Base-by-base conservation (phyloP, 108 stramenopile genomes). In the Skeletonema costatum region DNA sequence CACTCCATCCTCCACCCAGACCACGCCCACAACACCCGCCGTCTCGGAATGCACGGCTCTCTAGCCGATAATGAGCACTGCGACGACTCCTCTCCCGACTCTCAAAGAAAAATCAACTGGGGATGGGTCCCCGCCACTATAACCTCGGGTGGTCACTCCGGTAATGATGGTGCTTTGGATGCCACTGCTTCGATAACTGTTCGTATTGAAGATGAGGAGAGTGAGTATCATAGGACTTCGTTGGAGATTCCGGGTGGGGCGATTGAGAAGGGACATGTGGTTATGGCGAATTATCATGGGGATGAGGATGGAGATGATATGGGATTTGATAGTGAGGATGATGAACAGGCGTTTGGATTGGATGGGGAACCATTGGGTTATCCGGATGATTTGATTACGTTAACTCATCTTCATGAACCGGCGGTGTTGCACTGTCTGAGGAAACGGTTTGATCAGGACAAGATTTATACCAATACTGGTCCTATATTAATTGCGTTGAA, bases 401-500 rank as follows among this genome's bases (percentile, higher is more conserved):
- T 94, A 11, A 83, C 87, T 30, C 91, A 94, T 66, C 73, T 94
- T 61, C 93, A 94, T 67, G 93, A 94, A 65, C 93, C 93, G 13
- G 89, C 93, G 1, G 91, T 94, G 32, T 88, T 97, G 21, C 92
- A 97, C 76, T 96, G 91, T 66, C 70, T 98, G 30, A 84, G 90
- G 56, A 72, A 82, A 25, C 82, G 96, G 44, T 97, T 92, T 78
- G 72, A 83, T 48, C 60, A 82, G 29, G 89, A 97, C 64, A 64
- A 81, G 2, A 97, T 98, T 51, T 98, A 98, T 81, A 97, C 97
- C 8, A 82, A 88, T 60, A 96, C 97, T 10, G 98, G 98, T 12
- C 90, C 96, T 60, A 95, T 99, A 39, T 86, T 99, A 33, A 78
- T 99, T 59, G 96, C 97, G 5, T 73, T 98, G 58, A 99, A 99